These are phyloP conservation scores for Rhodomyrtus tomentosa DNA, from an alignment of 345 rosid genomes.

Conservation along the genomic window DNA sequence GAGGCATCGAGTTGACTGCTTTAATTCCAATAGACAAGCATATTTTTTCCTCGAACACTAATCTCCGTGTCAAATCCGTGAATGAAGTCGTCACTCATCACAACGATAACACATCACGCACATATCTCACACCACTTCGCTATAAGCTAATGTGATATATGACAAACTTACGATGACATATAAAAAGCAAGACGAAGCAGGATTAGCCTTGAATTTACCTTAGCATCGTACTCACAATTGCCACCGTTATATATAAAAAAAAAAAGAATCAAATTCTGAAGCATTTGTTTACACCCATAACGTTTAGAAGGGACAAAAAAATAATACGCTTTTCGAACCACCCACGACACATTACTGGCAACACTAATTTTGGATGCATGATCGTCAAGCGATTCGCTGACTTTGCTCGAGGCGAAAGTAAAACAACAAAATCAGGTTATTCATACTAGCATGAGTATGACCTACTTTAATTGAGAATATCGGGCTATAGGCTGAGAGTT, in stretches of 20 bases:
- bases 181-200: too few relatives aligned
- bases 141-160: neutral
- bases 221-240: accelerated
- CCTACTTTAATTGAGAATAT: neutral
- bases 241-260: neutral
- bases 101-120: neutral
- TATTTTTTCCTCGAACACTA: neutral
- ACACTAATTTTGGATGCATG: too few relatives aligned
- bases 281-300: neutral
- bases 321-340: accelerated
- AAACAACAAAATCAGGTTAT: too few relatives aligned
- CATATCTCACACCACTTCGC: neutral
- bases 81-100: neutral
- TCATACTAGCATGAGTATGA: neutral
- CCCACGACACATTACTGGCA: too few relatives aligned
- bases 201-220: neutral
- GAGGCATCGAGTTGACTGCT: accelerated
- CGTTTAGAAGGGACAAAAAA: neutral
- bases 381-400: too few relatives aligned
- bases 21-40: neutral
- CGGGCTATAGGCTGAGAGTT: neutral
- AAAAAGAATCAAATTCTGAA: neutral
- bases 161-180: neutral
- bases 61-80: neutral
- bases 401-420: too few relatives aligned